Base-by-base conservation (phyloP, 2,329 filamentous ascomycete species). In the Trichoderma pleuroti region DNA sequence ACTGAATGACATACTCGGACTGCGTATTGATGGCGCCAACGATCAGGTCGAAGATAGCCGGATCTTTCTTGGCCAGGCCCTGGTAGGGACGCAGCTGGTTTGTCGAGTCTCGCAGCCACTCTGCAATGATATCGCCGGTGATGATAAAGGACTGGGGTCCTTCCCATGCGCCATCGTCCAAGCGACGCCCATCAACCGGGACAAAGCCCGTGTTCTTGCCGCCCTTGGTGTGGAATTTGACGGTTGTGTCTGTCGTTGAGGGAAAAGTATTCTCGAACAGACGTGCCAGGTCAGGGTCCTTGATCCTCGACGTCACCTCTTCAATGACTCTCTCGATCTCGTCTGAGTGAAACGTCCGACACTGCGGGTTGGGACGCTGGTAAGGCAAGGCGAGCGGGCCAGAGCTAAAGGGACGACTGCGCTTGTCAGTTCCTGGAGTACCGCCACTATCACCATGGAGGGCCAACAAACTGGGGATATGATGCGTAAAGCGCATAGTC, bases 211-310 rank as follows among this genome's bases (percentile, higher is more conserved):
- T 79, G 28, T 81, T 80, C 72, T 83, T 80, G 56, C 78, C 82
- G 70, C 86, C 91, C 73, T 91, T 89, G 5, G 91, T 91, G 78
- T 97, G 94, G 86, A 95, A 97, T 76, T 92, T 90, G 74, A 97
- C 88, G 0, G 94, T 97, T 0, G 94, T 97, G 77, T 97, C 94
- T 4, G 96, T 88, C 0, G 80, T 82, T 72, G 96, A 97, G 5
- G 95, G 95, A 74, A 97, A 98, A 2, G 95, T 91, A 78, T 99
- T 99, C 79, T 97, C 93, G 78, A 99, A 99, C 12, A 99, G 85
- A 30, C 94, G 90, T 4, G 95, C 95, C 14, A 99, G 87, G 76
- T 98, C 96, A 18, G 91, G 91, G 76, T 98, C 91, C 71, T 90
- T 86, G 83, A 99, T 92, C 67, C 89, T 91, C 32, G 88, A 86